Evolutionary conservation across 495 filamentous ascomycete genomes (phyloP), one percentile per base, ranked within the genome.

Genomic region (Recurvomyces mirabilis): DNA sequence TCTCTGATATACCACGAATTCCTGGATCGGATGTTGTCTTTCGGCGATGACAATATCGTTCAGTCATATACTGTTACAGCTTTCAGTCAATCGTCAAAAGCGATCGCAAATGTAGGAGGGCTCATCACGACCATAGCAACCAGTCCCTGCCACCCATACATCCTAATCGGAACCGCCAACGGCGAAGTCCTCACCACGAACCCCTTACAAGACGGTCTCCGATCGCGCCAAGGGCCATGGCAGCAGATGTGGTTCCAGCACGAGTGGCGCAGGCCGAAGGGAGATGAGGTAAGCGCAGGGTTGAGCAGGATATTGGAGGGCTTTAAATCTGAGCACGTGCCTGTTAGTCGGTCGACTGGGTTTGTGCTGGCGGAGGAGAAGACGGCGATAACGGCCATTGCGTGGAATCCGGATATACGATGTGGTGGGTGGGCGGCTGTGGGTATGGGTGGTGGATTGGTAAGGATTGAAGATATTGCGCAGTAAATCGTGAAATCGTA

Each of bases 391-490:
- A 72, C 70, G 20, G 54, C 61, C 13, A 54, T 81, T 14, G 66
- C 65, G n/a, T 84, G 80, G 80, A 84, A 82, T 57, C 71, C 74
- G 22, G 82, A 82, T 60, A 52, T 70, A 35, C 43, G 52, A 3
- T 77, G 63, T 58, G 78, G 78, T 7, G 77, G 72, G 5, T 84
- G 78, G 81, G 76, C 76, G 4, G 69, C 69, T 22, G 79, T 75
- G 18, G 79, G 69, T 5, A 63, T 73, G 63, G 78, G 69, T 5
- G 73, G 69, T 59, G 79, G 80, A 11, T 58, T 84, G 46, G 52
- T 83, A 22, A 70, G 80, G 49, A 70, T 83, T n/a, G 77, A 84
- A 59, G 78, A 84, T 70, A 43, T 84, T 37, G 71, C 73, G n/a
- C n/a, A n/a, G n/a, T n/a, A n/a, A n/a, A n/a, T n/a, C n/a, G n/a